phyloP scores from a whole-genome alignment of 306 rosid genomes.

The Arachis hypogaea region DNA sequence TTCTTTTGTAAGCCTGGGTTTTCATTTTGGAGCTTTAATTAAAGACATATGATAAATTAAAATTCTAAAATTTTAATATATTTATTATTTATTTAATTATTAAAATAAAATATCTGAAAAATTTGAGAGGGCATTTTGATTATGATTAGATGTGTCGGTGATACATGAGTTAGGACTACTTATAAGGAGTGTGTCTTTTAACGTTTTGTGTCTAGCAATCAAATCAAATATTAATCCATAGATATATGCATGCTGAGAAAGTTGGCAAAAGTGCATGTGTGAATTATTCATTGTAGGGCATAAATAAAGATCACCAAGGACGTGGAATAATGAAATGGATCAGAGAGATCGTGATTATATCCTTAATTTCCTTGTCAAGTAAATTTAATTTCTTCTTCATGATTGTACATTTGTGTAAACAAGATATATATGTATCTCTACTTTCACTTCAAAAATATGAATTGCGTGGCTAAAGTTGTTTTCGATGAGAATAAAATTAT shows the following conservation, averaged over 20 bases:
- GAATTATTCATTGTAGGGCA: slow-evolving; percentile 30
- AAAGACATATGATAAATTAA: no score
- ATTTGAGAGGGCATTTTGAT: no score
- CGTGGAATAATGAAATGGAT: slow-evolving; percentile 19
- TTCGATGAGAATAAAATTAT: background rate
- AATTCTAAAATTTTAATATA: no score
- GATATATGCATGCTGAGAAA: no score
- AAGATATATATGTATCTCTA: background rate
- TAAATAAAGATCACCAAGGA: background rate
- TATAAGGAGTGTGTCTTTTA: no score
- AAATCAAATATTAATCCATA: background rate
- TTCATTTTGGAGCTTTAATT: no score
- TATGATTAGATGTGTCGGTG: slow-evolving; percentile 31
- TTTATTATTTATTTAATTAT: no score
- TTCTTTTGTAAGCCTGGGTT: no score
- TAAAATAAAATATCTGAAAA: no score
- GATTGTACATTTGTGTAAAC: background rate
- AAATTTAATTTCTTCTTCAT: background rate
- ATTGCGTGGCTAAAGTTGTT: background rate
- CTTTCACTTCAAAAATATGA: background rate
- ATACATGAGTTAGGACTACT: background rate
- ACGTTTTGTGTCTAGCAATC: background rate
- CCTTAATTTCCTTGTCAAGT: slow-evolving; percentile 20
- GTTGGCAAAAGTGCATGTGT: background rate
- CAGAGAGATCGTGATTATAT: background rate